These are phyloP conservation scores for Talaromyces rugulosus DNA, from an alignment of 2,329 filamentous ascomycete species.

Conservation along the genomic window DNA sequence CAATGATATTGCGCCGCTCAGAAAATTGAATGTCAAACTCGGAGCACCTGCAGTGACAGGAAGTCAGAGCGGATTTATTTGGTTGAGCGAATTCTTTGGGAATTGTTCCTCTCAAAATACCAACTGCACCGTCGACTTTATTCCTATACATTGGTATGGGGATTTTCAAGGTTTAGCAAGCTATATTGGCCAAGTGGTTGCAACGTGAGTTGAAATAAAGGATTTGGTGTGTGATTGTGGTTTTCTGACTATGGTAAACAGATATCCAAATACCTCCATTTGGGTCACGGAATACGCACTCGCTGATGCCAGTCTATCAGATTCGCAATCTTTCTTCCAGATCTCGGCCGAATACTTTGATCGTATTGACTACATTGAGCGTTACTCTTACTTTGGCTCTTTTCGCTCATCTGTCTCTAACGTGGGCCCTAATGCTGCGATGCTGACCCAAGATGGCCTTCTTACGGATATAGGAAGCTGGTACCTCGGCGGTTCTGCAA, in stretches of 20 bases:
- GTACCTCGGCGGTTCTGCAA: conserved; percentile 11
- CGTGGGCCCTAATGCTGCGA: conserved; percentile 8
- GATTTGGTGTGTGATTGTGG: background rate
- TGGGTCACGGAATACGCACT: conserved; percentile 13
- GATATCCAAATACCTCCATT: conserved; percentile 10
- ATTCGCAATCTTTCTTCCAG: conserved; percentile 9
- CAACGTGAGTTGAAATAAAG: background rate
- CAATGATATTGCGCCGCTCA: conserved; percentile 7
- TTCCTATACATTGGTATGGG: conserved; percentile 12
- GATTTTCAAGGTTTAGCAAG: conserved; percentile 10
- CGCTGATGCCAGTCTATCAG: conserved; percentile 1
- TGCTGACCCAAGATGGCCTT: conserved; percentile 9
- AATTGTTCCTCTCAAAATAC: conserved; percentile 7
- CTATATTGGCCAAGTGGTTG: conserved; percentile 10
- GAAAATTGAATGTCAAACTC: conserved; percentile 1
- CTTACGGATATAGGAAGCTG: conserved; percentile 13
- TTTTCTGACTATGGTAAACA: background rate
- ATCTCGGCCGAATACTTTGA: conserved; percentile 12
- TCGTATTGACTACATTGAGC: conserved; percentile 11
- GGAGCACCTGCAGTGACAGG: conserved; percentile 10
- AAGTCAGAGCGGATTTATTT: conserved; percentile 6
- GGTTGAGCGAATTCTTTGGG: conserved; percentile 10
- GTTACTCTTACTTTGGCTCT: conserved; percentile 11
- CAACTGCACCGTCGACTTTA: conserved; percentile 11
- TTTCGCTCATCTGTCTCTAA: conserved; percentile 11